Conservation (phyloP, 345 rosid genomes). For the Excoecaria agallocha region DNA sequence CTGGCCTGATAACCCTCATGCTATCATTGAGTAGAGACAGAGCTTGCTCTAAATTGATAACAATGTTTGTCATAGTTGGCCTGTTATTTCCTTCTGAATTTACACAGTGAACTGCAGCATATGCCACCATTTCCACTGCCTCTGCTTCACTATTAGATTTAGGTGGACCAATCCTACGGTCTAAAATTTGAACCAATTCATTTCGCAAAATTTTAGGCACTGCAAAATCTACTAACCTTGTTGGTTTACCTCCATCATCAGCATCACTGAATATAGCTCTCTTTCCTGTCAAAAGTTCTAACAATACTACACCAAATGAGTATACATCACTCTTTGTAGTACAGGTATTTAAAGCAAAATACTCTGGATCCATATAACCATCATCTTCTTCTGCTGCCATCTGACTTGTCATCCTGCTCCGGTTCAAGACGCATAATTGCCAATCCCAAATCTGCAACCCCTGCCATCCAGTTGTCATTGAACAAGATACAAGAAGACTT, state of each 20-base stretch:
- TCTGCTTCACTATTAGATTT: slow-evolving; percentile 26
- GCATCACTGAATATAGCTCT: slow-evolving; percentile 55
- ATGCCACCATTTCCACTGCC: slow-evolving; percentile 67
- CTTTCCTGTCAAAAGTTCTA: slow-evolving; percentile 74
- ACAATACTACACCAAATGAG: slow-evolving; percentile 59
- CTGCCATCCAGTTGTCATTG: slow-evolving; percentile 64
- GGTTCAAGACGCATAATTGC: slow-evolving; percentile 60
- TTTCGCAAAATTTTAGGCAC: slow-evolving; percentile 46
- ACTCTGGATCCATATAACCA: not conserved
- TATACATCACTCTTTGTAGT: too few relatives aligned
- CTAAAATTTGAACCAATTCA: slow-evolving; percentile 52
- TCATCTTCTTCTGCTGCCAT: slow-evolving; percentile 78
- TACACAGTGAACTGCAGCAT: slow-evolving; percentile 9
- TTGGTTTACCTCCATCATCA: slow-evolving; percentile 30
- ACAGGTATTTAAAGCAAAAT: too few relatives aligned
- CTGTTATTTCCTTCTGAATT: slow-evolving; percentile 29
- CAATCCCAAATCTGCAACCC: slow-evolving; percentile 77
- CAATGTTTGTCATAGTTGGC: slow-evolving; percentile 67
- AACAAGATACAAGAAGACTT: too few relatives aligned
- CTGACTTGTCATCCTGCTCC: slow-evolving; percentile 32
- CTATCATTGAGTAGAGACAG: slow-evolving; percentile 37
- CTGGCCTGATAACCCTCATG: not conserved
- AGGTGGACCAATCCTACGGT: slow-evolving; percentile 52
- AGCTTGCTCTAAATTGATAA: slow-evolving; percentile 67
- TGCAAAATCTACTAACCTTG: slow-evolving; percentile 44